Conservation (phyloP, 768 basidiomycete species). For the Gloeopeniophorella convolvens region DNA sequence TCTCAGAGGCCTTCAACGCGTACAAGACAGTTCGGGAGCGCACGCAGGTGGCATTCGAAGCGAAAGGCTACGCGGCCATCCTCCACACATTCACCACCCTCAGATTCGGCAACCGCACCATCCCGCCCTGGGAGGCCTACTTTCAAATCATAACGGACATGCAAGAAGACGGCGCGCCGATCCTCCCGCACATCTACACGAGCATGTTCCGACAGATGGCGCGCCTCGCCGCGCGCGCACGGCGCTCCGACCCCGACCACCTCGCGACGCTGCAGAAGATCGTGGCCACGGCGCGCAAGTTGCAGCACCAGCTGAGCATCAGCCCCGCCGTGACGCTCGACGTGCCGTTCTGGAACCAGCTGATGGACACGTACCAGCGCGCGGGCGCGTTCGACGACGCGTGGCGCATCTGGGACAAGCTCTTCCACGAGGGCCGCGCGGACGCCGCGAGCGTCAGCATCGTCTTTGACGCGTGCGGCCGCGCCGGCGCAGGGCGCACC, state of each 20-base stretch:
- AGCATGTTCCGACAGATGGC: conserved; percentile 56
- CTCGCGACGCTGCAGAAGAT: conserved; percentile 30
- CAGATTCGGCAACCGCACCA: conserved; percentile 36
- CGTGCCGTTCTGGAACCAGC: conserved; percentile 49
- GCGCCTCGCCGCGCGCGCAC: conserved; percentile 31
- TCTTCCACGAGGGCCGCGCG: conserved; percentile 52
- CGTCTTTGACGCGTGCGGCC: conserved; percentile 80
- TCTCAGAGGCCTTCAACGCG: conserved; percentile 53
- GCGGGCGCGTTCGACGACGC: conserved; percentile 64
- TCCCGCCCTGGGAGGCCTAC: conserved; percentile 41
- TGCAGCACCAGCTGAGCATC: conserved; percentile 72
- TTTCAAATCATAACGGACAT: conserved; percentile 79
- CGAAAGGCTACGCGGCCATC: conserved; percentile 56
- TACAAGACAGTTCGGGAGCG: conserved; percentile 42
- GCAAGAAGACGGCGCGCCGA: conserved; percentile 52
- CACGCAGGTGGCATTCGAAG: conserved; percentile 36
- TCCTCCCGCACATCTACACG: conserved; percentile 58
- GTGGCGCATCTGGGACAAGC: conserved; percentile 73
- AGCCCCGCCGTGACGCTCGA: conserved; percentile 75
- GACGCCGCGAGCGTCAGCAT: conserved; percentile 68
- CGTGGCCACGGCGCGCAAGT: conserved; percentile 46
- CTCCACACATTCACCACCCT: conserved; percentile 57
- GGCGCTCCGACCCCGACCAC: conserved; percentile 18
- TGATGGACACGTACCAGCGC: conserved; percentile 89
- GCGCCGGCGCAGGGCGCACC: conserved; percentile 41